Conservation (phyloP, 2,329 filamentous ascomycete species). For the Penicillium sp. region DNA sequence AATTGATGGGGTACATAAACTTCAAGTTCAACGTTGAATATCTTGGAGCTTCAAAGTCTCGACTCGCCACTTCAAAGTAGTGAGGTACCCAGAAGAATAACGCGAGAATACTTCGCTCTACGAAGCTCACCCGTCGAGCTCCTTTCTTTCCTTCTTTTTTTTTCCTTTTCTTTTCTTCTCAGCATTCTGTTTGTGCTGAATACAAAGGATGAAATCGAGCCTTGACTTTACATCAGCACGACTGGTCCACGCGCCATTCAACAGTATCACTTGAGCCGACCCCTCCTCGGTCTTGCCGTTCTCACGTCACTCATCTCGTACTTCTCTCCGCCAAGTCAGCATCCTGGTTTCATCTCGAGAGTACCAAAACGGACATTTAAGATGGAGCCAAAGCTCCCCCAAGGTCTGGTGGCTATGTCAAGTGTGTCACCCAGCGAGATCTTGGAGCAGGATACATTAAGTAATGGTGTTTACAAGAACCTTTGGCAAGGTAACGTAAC, state of each 20-base stretch:
- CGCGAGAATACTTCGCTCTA: too few relatives aligned
- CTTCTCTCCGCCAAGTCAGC: neutral
- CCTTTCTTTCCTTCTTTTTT: neutral
- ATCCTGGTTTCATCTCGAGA: neutral
- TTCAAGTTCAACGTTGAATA: neutral
- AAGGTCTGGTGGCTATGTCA: constrained; percentile 45
- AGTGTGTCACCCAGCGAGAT: constrained; percentile 40
- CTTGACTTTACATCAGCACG: neutral
- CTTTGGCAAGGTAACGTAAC: constrained; percentile 50
- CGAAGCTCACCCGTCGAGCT: neutral
- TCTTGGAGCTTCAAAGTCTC: neutral
- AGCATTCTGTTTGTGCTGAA: neutral
- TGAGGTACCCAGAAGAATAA: neutral
- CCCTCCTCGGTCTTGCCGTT: neutral
- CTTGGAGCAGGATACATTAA: constrained; percentile 37
- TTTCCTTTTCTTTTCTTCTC: too few relatives aligned
- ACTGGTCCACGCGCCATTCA: neutral
- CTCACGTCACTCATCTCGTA: neutral
- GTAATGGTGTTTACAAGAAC: constrained; percentile 43
- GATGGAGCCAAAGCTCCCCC: constrained; percentile 44
- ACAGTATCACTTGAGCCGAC: neutral
- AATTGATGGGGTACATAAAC: neutral
- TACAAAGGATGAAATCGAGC: constrained; percentile 4
- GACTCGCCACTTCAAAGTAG: neutral
- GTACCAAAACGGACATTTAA: neutral